Evolutionary conservation across 306 rosid genomes (phyloP), one percentile per base, ranked within the genome.

Genomic region (Pyrus pyrifolia): DNA sequence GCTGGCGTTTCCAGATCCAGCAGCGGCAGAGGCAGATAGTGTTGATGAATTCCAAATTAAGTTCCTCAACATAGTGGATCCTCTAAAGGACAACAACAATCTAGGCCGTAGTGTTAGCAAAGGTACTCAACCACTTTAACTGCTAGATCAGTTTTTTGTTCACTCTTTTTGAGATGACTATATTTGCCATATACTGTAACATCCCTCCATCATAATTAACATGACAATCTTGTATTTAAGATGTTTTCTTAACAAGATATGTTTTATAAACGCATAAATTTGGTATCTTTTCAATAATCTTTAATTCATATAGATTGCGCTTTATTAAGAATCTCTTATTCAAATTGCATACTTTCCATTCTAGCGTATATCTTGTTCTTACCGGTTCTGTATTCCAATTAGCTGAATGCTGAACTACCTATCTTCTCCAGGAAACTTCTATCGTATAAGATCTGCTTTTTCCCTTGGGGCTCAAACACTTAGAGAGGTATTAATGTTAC

Each of bases 41-140:
- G 67, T 35, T 60, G 80, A 46, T 55, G 87, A 85, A 75, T 89
- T 91, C 77, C 84, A 83, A 8, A 45, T 73, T 5, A 91, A 84
- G 88, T 42, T 4, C 78, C n/a, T 89, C 79, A 91, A 91, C 82
- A 81, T 91, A 29, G 40, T 89, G 82, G 94, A 91, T 87, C 94
- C 97, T 72, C 87, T 91, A 44, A 86, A 81, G 79, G 72, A 79
- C 63, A 75, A 86, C 67, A 91, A 89, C 86, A 91, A 91, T 78
- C 83, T 91, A 3, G 97, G 97, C 4, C 92, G 88, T 13, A 86
- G 94, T 30, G 88, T 91, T 79, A 77, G 71, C 75, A 68, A 45
- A 81, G 92, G 97, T 91, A 77, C 40, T 64, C 17, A 38, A 21
- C 12, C 45, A 82, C 72, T n/a, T 76, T 72, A 38, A 76, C 19